These are phyloP conservation scores for Lagenaria siceraria DNA, from an alignment of 306 rosid genomes.

Conservation along the genomic window DNA sequence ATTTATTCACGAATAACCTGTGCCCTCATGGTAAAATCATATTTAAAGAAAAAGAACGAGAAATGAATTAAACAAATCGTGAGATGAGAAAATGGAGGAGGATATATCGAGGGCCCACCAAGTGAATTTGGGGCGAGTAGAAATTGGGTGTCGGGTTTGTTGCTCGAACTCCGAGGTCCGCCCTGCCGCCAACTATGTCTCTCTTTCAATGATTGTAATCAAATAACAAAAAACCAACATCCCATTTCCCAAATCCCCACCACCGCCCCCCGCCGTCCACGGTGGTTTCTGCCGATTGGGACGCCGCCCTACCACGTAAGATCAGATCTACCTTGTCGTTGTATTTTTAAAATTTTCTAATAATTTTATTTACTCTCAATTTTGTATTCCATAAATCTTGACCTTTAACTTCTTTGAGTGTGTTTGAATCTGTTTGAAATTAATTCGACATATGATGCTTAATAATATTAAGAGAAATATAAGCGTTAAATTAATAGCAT, in stretches of 20 bases:
- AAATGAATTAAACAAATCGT: background rate
- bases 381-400: too few relatives aligned
- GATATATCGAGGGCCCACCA: background rate
- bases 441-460: too few relatives aligned
- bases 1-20: background rate
- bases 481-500: too few relatives aligned
- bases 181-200: background rate
- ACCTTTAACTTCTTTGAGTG: too few relatives aligned
- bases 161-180: background rate
- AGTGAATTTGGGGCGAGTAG: background rate
- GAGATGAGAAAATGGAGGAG: background rate
- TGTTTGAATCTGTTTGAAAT: too few relatives aligned
- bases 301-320: too few relatives aligned
- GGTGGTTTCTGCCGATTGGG: background rate
- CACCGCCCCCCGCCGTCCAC: background rate
- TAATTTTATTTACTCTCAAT: too few relatives aligned
- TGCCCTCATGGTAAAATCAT: background rate
- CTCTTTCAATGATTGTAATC: background rate
- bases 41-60: background rate
- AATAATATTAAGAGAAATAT: too few relatives aligned
- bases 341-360: too few relatives aligned
- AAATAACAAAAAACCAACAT: background rate
- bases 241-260: background rate
- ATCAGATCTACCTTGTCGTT: too few relatives aligned
- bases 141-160: background rate